phyloP scores from a whole-genome alignment of 2,329 filamentous ascomycete genomes.

The Aspergillus glaucus region DNA sequence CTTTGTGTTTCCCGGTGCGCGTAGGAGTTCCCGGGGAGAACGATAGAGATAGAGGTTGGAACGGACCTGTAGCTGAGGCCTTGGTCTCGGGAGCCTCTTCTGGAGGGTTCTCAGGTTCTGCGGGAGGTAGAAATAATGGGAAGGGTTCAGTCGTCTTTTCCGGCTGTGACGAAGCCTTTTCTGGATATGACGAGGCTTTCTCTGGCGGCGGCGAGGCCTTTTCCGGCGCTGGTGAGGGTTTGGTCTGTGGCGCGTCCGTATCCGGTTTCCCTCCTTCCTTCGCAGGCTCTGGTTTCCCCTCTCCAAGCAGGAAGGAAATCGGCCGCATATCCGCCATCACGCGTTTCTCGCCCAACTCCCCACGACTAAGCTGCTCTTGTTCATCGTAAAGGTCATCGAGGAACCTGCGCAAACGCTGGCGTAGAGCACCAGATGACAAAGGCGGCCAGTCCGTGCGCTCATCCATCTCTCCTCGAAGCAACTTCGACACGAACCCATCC shows the following conservation, averaged over 20 bases:
- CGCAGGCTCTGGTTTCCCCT: not conserved
- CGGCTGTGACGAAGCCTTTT: not conserved
- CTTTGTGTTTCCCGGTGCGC: not conserved
- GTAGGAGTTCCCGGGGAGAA: not conserved
- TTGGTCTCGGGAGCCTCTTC: not conserved
- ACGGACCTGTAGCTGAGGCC: not conserved
- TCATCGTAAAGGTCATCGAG: slow-evolving; percentile 58
- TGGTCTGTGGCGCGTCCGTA: not conserved
- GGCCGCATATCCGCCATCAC: slow-evolving; percentile 23
- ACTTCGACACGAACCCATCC: slow-evolving; percentile 58
- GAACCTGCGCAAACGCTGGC: slow-evolving; percentile 58
- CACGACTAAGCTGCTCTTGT: slow-evolving; percentile 40
- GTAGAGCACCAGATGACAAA: slow-evolving; percentile 52
- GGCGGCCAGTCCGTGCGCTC: slow-evolving; percentile 50
- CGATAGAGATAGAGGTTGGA: not conserved
- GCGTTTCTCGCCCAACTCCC: slow-evolving; percentile 34
- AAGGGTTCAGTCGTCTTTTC: not conserved
- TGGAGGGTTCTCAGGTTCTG: not conserved
- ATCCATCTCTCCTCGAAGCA: slow-evolving; percentile 61
- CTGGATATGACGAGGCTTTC: not conserved
- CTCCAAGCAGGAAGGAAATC: slow-evolving; percentile 27
- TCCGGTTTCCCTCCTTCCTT: not conserved
- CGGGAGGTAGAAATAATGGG: not conserved
- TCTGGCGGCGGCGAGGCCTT: not conserved
- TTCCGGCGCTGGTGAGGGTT: no score